These are phyloP conservation scores for Aspergillus sp. DNA, from an alignment of 2,329 filamentous ascomycete species.

Conservation along the genomic window DNA sequence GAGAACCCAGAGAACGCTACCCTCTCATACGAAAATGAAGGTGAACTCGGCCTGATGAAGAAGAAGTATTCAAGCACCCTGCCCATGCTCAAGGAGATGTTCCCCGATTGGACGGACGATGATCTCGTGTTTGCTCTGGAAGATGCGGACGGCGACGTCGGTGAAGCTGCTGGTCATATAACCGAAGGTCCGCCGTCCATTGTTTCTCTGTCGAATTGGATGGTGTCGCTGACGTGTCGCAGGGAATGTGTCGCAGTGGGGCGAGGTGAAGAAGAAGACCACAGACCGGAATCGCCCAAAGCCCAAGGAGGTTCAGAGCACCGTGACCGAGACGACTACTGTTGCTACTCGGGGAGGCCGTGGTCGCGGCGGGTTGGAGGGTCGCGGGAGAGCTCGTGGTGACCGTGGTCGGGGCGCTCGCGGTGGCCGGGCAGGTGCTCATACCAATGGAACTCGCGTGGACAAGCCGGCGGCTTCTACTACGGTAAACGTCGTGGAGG, in stretches of 20 bases:
- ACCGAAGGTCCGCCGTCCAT: constrained; percentile 35
- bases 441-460: constrained; percentile 35
- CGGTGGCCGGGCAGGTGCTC: constrained; percentile 33
- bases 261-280: constrained; percentile 44
- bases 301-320: constrained; percentile 34
- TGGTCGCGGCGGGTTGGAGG: constrained; percentile 39
- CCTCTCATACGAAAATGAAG: constrained; percentile 65
- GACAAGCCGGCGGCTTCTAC: constrained; percentile 19
- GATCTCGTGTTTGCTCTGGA: constrained; percentile 88
- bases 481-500: constrained; percentile 7
- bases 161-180: constrained; percentile 42
- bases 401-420: constrained; percentile 41
- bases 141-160: constrained; percentile 51
- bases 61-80: constrained; percentile 77
- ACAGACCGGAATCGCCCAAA: constrained; percentile 38
- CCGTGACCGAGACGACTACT: constrained; percentile 24
- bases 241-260: constrained; percentile 46
- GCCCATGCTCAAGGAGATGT: constrained; percentile 78
- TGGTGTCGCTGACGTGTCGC: too few species aligned
- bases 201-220: background rate
- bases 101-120: constrained; percentile 89
- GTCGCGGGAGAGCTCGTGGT: constrained; percentile 38
- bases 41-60: constrained; percentile 85
- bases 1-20: constrained; percentile 57
- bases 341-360: constrained; percentile 32